These are phyloP conservation scores for Rubia peregrina DNA, from an alignment of 305 asterid species.

Conservation along the genomic window DNA sequence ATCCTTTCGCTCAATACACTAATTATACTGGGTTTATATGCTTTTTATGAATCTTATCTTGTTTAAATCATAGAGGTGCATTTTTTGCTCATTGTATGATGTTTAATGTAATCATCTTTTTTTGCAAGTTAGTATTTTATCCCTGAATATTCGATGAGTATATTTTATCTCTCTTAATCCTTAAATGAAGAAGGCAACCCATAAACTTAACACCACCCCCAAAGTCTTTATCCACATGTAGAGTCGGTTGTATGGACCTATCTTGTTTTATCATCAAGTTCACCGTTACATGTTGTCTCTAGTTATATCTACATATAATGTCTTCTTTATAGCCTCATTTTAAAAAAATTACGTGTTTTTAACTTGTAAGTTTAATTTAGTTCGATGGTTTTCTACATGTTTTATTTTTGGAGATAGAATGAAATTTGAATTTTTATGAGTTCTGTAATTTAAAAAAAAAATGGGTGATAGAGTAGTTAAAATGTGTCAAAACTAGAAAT, in stretches of 20 bases:
- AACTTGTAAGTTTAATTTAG: not conserved
- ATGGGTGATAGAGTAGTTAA: not conserved
- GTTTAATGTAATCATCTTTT: not conserved
- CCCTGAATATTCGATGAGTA: not conserved
- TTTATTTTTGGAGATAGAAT: no score
- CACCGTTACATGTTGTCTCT: not conserved
- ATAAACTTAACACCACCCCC: not conserved
- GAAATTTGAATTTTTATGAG: no score
- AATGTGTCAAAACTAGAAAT: not conserved
- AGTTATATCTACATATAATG: no score
- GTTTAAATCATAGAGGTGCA: no score
- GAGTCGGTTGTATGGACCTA: no score
- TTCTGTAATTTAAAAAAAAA: no score
- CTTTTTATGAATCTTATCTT: no score
- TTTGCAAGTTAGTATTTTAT: no score
- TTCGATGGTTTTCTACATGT: no score
- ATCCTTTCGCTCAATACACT: not conserved
- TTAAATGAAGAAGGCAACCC: not conserved
- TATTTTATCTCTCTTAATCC: not conserved
- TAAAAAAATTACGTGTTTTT: not conserved
- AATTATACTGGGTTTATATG: no score
- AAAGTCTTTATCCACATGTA: no score
- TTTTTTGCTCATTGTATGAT: not conserved
- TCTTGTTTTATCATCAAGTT: no score
- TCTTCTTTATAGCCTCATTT: not conserved